A percentile compares a stretch with the other conserved stretches of the same genome.
These are phyloP conservation scores for Starmera stellimalicola DNA, from an alignment of 1,139 yeast species.

Conservation along the genomic window DNA sequence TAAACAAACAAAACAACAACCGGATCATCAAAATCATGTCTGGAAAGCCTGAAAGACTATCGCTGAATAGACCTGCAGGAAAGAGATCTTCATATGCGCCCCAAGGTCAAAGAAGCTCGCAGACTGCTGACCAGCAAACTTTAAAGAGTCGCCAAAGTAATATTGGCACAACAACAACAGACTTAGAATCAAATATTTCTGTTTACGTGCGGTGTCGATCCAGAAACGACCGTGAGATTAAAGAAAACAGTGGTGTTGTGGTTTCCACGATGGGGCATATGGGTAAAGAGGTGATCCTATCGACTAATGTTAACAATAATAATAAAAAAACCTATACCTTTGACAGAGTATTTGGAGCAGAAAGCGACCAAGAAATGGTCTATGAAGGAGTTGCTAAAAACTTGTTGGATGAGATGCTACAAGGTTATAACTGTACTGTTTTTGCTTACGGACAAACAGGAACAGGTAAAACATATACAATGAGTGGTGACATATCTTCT, in stretches of 20 bases:
- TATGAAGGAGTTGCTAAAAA: constrained; percentile 55
- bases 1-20: not conserved
- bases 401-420: constrained; percentile 46
- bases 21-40: too few relatives aligned
- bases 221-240: constrained; percentile 55
- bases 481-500: constrained; percentile 57
- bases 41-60: too few relatives aligned
- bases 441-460: constrained; percentile 90
- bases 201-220: constrained; percentile 82
- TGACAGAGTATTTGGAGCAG: constrained; percentile 68
- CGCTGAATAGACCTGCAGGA: too few relatives aligned
- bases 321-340: constrained; percentile 43
- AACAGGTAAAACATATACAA: constrained; percentile 80
- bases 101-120: not conserved
- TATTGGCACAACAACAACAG: not conserved
- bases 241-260: constrained; percentile 58
- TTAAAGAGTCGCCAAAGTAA: not conserved
- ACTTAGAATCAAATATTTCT: constrained; percentile 39
- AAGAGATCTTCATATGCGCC: not conserved
- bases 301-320: constrained; percentile 17
- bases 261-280: constrained; percentile 30
- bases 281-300: constrained; percentile 28
- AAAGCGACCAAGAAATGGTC: constrained; percentile 54
- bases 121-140: not conserved
- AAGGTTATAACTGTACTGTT: constrained; percentile 68